phyloP scores from a whole-genome alignment of 345 rosid species.

The Corchorus capsularis region DNA sequence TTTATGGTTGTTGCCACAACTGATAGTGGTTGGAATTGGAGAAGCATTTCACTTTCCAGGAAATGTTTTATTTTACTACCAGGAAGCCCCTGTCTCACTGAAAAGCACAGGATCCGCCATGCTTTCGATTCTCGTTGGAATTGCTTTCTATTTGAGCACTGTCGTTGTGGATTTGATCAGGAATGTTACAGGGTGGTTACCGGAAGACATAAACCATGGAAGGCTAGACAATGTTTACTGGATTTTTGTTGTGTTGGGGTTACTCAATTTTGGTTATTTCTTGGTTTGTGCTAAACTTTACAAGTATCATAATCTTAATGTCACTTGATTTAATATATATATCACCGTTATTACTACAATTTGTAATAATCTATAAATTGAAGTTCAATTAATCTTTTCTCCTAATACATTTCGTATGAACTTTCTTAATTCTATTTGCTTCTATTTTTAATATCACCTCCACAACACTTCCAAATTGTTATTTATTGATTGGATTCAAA shows the following conservation, averaged over 20 bases:
- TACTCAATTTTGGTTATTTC: constrained; percentile 19
- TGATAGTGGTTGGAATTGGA: constrained; percentile 35
- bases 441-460: too few relatives aligned
- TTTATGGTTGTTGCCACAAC: constrained; percentile 42
- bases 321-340: too few relatives aligned
- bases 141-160: constrained; percentile 40
- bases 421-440: too few relatives aligned
- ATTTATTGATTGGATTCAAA: too few relatives aligned
- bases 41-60: constrained; percentile 49
- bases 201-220: constrained; percentile 36
- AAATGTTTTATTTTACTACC: constrained; percentile 36
- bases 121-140: constrained; percentile 29
- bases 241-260: constrained; percentile 23
- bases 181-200: constrained; percentile 40
- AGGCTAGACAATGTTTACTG: constrained; percentile 44
- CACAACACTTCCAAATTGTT: too few relatives aligned
- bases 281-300: constrained; percentile 9
- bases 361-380: too few relatives aligned
- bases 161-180: constrained; percentile 31
- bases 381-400: too few relatives aligned
- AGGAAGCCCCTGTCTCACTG: constrained; percentile 38
- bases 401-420: too few relatives aligned
- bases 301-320: background rate
- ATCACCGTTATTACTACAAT: too few relatives aligned
- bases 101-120: constrained; percentile 40